Evolutionary conservation across 2,329 filamentous ascomycete genomes (phyloP).

Genomic region (Chalara sp.): DNA sequence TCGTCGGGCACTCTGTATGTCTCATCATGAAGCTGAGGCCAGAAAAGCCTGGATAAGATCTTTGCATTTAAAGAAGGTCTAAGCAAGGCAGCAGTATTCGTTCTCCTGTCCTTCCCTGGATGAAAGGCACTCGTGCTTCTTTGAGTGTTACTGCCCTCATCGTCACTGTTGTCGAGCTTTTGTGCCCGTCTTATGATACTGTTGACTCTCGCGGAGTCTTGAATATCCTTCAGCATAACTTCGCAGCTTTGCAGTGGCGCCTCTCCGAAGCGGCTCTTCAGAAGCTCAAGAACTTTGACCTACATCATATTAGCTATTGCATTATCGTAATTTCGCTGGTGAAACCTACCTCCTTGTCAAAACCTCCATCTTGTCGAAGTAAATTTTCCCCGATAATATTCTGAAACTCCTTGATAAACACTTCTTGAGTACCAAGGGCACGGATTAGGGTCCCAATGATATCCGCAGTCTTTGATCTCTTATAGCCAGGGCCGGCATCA

Average conservation of each 20-base stretch:
- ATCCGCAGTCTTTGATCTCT: slow-evolving; percentile 80
- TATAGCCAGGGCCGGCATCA: slow-evolving; percentile 89
- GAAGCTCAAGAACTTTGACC: slow-evolving; percentile 72
- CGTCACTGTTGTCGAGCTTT: slow-evolving; percentile 27
- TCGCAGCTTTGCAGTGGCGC: slow-evolving; percentile 84
- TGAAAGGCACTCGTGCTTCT: slow-evolving; percentile 1
- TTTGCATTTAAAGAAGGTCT: slow-evolving; percentile 59
- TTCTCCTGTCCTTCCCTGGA: background rate
- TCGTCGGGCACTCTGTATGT: slow-evolving; percentile 56
- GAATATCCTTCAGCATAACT: slow-evolving; percentile 93
- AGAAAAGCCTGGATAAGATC: slow-evolving; percentile 88
- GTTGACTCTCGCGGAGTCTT: slow-evolving; percentile 74
- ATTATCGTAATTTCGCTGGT: slow-evolving; percentile 1
- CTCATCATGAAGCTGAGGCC: slow-evolving; percentile 74
- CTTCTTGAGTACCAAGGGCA: slow-evolving; percentile 80
- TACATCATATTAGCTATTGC: slow-evolving; percentile 24
- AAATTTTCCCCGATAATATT: slow-evolving; percentile 81
- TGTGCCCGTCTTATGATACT: slow-evolving; percentile 51
- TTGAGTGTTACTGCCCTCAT: slow-evolving; percentile 19
- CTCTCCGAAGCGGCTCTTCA: slow-evolving; percentile 87
- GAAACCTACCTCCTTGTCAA: slow-evolving; percentile 57
- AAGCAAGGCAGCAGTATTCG: slow-evolving; percentile 19
- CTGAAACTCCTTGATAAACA: slow-evolving; percentile 92
- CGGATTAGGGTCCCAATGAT: slow-evolving; percentile 86
- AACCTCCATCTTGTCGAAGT: slow-evolving; percentile 57